A percentile compares a stretch with the other conserved stretches of the same genome.
phyloP scores from a whole-genome alignment of 2,329 filamentous ascomycete genomes.

The Venturia effusa region DNA sequence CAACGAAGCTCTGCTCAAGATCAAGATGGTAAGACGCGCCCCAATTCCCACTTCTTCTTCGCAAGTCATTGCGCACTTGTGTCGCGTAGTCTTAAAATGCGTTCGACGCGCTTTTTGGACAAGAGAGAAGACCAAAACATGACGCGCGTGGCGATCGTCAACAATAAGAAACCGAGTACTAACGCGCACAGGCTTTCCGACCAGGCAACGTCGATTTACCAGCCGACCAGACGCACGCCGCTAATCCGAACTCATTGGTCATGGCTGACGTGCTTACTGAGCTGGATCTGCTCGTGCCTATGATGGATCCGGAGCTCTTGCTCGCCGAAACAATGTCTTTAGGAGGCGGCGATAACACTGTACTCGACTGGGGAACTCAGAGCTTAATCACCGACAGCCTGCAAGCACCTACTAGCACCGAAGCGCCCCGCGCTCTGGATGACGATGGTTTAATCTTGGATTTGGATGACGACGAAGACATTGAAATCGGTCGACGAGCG shows the following conservation, averaged over 20 bases:
- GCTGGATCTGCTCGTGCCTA: slow-evolving; percentile 66
- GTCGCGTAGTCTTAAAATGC: not conserved
- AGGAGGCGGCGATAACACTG: not conserved
- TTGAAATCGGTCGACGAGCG: slow-evolving; percentile 86
- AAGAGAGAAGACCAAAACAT: not conserved
- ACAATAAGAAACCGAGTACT: slow-evolving; percentile 16
- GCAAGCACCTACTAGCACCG: slow-evolving; percentile 42
- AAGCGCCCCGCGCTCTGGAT: slow-evolving; percentile 10
- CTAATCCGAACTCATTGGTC: slow-evolving; percentile 75
- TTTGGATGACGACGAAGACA: slow-evolving; percentile 44
- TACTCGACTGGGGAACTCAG: slow-evolving; percentile 52
- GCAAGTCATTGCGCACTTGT: not conserved
- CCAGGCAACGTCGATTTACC: slow-evolving; percentile 94
- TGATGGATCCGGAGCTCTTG: slow-evolving; percentile 78
- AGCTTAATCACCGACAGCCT: slow-evolving; percentile 67
- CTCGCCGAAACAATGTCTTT: slow-evolving; percentile 55
- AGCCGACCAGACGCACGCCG: slow-evolving; percentile 61
- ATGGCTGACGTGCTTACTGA: slow-evolving; percentile 89
- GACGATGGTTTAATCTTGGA: slow-evolving; percentile 34
- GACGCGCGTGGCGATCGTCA: not conserved
- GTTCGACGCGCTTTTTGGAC: not conserved
- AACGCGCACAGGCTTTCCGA: slow-evolving; percentile 64
- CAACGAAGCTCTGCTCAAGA: slow-evolving; percentile 94
- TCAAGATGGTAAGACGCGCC: slow-evolving; percentile 68
- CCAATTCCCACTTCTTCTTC: not conserved